Conservation (phyloP, 306 rosid genomes). For the Luffa acutangula region DNA sequence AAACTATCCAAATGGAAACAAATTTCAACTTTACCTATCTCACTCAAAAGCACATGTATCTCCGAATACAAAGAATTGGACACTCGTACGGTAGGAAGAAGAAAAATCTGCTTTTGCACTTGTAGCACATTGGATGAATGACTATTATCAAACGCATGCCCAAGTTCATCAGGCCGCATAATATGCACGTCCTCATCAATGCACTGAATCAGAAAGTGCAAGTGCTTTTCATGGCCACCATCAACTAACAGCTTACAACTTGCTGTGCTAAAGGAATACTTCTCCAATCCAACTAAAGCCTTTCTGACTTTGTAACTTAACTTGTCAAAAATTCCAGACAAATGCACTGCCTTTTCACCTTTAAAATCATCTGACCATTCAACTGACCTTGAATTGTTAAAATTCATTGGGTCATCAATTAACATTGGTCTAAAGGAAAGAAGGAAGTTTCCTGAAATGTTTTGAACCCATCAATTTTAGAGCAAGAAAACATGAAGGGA, state of each 20-base stretch:
- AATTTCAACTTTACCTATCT: conserved; percentile 48
- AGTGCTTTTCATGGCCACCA: conserved; percentile 26
- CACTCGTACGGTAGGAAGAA: conserved; percentile 83
- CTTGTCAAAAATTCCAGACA: conserved; percentile 80
- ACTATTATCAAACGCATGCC: conserved; percentile 19
- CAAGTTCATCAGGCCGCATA: conserved; percentile 36
- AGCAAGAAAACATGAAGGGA: not conserved
- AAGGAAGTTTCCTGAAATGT: conserved; percentile 80
- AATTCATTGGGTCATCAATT: conserved; percentile 31
- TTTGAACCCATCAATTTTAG: conserved; percentile 21
- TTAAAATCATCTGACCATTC: conserved; percentile 77
- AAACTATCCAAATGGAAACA: conserved; percentile 6
- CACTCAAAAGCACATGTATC: conserved; percentile 64
- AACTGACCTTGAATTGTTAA: conserved; percentile 31
- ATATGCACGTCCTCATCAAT: conserved; percentile 60
- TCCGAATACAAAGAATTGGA: conserved; percentile 67
- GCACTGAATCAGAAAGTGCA: conserved; percentile 84
- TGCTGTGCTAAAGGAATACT: conserved; percentile 66
- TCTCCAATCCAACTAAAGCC: conserved; percentile 49
- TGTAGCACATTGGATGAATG: conserved; percentile 50
- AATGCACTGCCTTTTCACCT: conserved; percentile 83
- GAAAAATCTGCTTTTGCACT: conserved; percentile 72
- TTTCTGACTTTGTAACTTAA: conserved; percentile 72
- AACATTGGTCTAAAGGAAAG: conserved; percentile 73
- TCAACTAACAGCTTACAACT: conserved; percentile 50